A percentile compares a stretch with the other conserved stretches of the same genome.
Conservation (phyloP, 352 stramenopile species). For the Pythium brachiatum region DNA sequence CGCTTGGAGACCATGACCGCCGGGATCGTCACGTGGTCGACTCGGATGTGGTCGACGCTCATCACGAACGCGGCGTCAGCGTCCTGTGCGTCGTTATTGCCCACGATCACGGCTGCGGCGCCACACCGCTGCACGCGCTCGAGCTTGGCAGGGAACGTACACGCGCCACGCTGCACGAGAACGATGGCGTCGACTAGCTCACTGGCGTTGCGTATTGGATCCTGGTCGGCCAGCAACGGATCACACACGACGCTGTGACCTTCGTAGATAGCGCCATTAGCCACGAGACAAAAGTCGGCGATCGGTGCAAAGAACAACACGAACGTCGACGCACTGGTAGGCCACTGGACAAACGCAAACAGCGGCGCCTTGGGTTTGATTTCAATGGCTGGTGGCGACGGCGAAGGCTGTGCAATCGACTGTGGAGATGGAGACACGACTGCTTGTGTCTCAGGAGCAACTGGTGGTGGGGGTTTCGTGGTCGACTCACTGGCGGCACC, state of each 20-base stretch:
- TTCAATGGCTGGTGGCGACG: not conserved
- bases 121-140: slow-evolving; percentile 55
- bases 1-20: slow-evolving; percentile 62
- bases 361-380: slow-evolving; percentile 28
- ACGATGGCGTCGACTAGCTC: slow-evolving; percentile 40
- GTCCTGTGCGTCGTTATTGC: slow-evolving; percentile 55
- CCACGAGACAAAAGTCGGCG: slow-evolving; percentile 54
- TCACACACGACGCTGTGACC: slow-evolving; percentile 43
- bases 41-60: slow-evolving; percentile 64
- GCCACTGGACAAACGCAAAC: slow-evolving; percentile 73
- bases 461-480: not conserved
- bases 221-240: slow-evolving; percentile 43
- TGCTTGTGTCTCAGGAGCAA: not conserved
- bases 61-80: slow-evolving; percentile 64
- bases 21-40: slow-evolving; percentile 66
- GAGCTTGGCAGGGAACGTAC: slow-evolving; percentile 69
- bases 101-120: slow-evolving; percentile 59
- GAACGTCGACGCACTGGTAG: slow-evolving; percentile 38
- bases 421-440: not conserved
- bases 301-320: slow-evolving; percentile 57
- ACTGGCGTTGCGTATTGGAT: slow-evolving; percentile 34
- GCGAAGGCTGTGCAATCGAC: not conserved
- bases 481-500: not conserved
- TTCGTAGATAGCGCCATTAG: slow-evolving; percentile 40
- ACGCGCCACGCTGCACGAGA: slow-evolving; percentile 55